These are phyloP conservation scores for Fusarium pseudonygamai DNA, from an alignment of 2,329 filamentous ascomycete genomes.

Conservation along the genomic window DNA sequence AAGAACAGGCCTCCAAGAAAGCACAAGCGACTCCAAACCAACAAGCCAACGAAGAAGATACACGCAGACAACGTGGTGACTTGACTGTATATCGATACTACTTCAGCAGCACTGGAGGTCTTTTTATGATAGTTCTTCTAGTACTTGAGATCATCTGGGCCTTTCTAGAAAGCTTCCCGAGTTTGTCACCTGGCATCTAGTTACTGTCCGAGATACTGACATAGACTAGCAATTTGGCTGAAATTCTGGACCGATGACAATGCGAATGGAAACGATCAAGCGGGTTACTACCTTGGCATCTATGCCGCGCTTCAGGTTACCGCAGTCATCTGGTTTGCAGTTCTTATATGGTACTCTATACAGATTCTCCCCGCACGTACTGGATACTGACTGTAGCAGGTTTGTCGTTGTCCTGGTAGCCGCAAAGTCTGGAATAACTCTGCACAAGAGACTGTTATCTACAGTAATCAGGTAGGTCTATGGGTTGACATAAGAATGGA, in stretches of 20 bases:
- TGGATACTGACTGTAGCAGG: slow-evolving; percentile 17
- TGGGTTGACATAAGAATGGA: rapidly evolving
- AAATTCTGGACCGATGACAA: slow-evolving; percentile 45
- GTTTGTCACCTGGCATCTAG: slow-evolving; percentile 21
- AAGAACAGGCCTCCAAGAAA: background rate
- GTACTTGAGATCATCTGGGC: slow-evolving; percentile 39
- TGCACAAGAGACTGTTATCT: slow-evolving; percentile 39
- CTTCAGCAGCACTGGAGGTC: slow-evolving; percentile 42
- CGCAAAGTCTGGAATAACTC: slow-evolving; percentile 39
- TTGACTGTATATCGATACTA: slow-evolving; percentile 44
- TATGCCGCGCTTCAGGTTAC: slow-evolving; percentile 39
- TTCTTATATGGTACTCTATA: slow-evolving; percentile 32
- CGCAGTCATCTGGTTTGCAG: slow-evolving; percentile 33
- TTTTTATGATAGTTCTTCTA: slow-evolving; percentile 36
- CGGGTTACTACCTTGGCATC: slow-evolving; percentile 40
- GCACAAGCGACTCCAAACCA: slow-evolving; percentile 15
- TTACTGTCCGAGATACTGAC: background rate
- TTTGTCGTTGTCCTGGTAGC: slow-evolving; percentile 45
- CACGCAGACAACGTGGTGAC: slow-evolving; percentile 44
- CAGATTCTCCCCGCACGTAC: background rate
- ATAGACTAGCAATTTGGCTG: slow-evolving; percentile 44
- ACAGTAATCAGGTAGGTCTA: slow-evolving; percentile 31
- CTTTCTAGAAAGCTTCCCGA: slow-evolving; percentile 44
- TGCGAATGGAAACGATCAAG: background rate
- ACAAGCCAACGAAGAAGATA: slow-evolving; percentile 15